Base-by-base conservation (phyloP, 768 basidiomycete genomes). In the Xerocomellus amylosporus region DNA sequence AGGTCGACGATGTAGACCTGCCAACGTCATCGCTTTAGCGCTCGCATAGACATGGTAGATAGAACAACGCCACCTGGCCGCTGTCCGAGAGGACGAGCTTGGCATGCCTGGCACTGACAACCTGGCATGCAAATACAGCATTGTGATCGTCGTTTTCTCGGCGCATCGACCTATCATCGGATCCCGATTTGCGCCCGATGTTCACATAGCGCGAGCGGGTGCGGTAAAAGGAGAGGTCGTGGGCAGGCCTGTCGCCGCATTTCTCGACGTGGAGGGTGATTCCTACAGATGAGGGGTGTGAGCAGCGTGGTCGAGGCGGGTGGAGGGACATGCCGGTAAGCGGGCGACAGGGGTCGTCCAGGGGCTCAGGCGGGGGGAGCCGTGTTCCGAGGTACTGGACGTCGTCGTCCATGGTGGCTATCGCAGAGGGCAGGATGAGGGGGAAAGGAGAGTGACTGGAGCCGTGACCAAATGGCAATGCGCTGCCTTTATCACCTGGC, bases 51-150 rank as follows among this genome's bases (percentile, higher is more conserved):
- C 53, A 62, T 42, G 54, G 37, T 53, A 46, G 39, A 49, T 2
- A 46, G 54, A 44, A 36, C 30, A 40, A 45, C 54, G 63, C 59
- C 79, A 90, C 88, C 74, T 81, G 79, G 43, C 88, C 87, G 58
- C 77, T 79, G 62, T 88, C 85, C 5, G 85, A 77, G 68, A 90
- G 86, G 20, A 79, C 77, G 55, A 92, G 83, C 77, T 84, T 88
- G 53, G 89, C 88, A 73, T 92, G 89, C 64, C 74, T 81, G 24
- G 89, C 80, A 67, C 87, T 89, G 58, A 92, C 86, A 43, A 91
- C 89, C 30, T 87, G 85, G 64, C 89, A 90, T 46, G 82, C 73
- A 59, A 90, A 90, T 69, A 83, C 79, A 15, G 83, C 86, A 53
- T 76, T 77, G 51, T 77, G 76, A 46, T 67, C 67, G 24, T 77